A percentile compares a stretch with the other conserved stretches of the same genome.
Conservation (phyloP, 306 rosid species). For the Calophaca sinica region DNA sequence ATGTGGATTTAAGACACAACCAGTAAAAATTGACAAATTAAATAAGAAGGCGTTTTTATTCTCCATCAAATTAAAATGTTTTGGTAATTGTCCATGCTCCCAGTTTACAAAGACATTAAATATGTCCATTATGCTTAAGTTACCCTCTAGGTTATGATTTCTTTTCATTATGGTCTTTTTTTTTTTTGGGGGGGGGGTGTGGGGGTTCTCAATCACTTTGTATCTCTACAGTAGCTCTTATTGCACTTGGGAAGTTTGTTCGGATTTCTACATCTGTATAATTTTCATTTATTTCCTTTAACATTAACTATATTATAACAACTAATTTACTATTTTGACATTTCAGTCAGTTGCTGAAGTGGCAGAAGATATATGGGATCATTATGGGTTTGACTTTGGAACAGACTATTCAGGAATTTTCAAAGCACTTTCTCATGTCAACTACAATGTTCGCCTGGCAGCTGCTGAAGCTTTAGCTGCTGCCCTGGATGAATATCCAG, state of each 20-base stretch:
- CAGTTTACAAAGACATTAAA: background rate
- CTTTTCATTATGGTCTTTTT: background rate
- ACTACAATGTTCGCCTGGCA: slow-evolving; percentile 86
- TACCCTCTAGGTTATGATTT: slow-evolving; percentile 8
- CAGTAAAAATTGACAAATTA: background rate
- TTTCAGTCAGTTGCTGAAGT: slow-evolving; percentile 89
- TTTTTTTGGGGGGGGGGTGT: background rate
- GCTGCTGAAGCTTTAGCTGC: slow-evolving; percentile 96
- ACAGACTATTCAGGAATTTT: slow-evolving; percentile 86
- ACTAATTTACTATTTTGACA: slow-evolving; percentile 20
- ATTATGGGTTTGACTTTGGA: slow-evolving; percentile 90
- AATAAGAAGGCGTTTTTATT: background rate
- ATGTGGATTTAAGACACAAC: background rate
- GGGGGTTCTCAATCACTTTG: background rate
- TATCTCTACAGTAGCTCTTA: background rate
- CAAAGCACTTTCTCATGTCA: slow-evolving; percentile 84
- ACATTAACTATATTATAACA: background rate
- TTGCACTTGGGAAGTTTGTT: slow-evolving; percentile 3
- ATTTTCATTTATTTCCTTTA: slow-evolving; percentile 21
- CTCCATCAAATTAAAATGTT: slow-evolving; percentile 1
- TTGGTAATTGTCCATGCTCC: slow-evolving; percentile 17
- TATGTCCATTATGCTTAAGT: background rate
- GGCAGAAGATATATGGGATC: slow-evolving; percentile 98
- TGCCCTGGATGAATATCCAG: slow-evolving; percentile 92
- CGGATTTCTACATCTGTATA: background rate